Base-by-base conservation (phyloP, 2,329 filamentous ascomycete species). In the Graphilbum sp. region DNA sequence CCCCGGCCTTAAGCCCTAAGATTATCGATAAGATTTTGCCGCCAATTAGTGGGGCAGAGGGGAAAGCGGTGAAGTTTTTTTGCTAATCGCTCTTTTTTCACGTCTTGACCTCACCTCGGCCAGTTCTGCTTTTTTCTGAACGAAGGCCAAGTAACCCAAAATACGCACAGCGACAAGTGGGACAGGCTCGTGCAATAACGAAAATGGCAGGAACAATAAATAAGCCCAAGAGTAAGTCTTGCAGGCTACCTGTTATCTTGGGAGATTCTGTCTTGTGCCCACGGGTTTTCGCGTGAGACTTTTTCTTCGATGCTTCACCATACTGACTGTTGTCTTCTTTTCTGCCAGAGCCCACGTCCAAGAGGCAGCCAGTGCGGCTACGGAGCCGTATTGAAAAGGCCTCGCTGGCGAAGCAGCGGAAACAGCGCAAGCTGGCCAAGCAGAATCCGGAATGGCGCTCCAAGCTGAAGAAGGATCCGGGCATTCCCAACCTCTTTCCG, bases 381-480 rank as follows among this genome's bases (percentile, higher is more conserved):
- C 78, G 88, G 47, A 79, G 95, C 66, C 95, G 93, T 64, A 96
- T 98, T 60, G 75, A 94, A 57, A 98, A 98, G 63, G 79, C 82
- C 18, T 84, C 87, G 38, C 74, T 74, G 32, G 78, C 83, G 45
- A 98, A 98, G 67, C 85, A 94, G 62, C 76, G 78, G 55, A 98
- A 98, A 62, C 65, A 76, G 44, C 79, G 77, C 54, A 96, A 94
- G 67, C 67, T 76, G 40, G 85, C 81, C 40, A 96, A 94, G 66
- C 86, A 93, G 74, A 94, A 95, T 58, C 88, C 90, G 25, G 76
- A 94, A 83, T 96, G 90, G 86, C 76, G 82, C 49, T 87, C 85
- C 42, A 83, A 86, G 58, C 57, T 94, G 49, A 96, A 95, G 73
- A 98, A 96, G 65, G 90, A 98, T 52, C 90, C 88, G 19, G 90